Evolutionary conservation across 495 filamentous ascomycete species (phyloP).

Genomic region (Aspergillus cavernicola): DNA sequence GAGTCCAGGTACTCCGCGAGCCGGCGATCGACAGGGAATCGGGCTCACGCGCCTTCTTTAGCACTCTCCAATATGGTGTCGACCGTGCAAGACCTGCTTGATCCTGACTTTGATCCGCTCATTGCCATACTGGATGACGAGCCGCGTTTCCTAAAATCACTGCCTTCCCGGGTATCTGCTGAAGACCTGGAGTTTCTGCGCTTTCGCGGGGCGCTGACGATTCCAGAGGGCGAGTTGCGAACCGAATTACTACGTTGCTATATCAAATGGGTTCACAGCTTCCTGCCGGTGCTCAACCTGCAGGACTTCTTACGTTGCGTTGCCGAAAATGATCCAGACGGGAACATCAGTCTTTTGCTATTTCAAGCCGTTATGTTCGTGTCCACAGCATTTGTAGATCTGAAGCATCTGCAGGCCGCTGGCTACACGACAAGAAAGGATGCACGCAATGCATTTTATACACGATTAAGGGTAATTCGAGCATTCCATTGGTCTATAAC

Average conservation of each 20-base stretch:
- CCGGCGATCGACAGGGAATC: constrained; percentile 31
- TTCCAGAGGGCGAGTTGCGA: constrained; percentile 62
- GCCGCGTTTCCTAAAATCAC: constrained; percentile 50
- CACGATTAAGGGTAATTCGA: constrained; percentile 62
- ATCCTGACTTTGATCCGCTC: constrained; percentile 44
- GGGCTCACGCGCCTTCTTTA: constrained; percentile 32
- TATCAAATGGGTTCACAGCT: constrained; percentile 80
- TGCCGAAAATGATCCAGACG: constrained; percentile 54
- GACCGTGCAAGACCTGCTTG: constrained; percentile 41
- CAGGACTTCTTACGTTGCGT: constrained; percentile 64
- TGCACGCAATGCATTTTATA: constrained; percentile 73
- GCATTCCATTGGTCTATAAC: too few species aligned
- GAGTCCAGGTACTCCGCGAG: constrained; percentile 25
- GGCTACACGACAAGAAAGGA: constrained; percentile 67
- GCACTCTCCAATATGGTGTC: constrained; percentile 42
- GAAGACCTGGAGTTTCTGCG: constrained; percentile 72
- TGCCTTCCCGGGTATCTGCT: constrained; percentile 50
- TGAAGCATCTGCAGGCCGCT: constrained; percentile 59
- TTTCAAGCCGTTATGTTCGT: constrained; percentile 82
- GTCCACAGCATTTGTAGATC: constrained; percentile 70
- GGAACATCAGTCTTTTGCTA: constrained; percentile 66
- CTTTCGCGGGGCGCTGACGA: constrained; percentile 66
- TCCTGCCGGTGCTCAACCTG: constrained; percentile 76
- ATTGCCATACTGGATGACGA: constrained; percentile 41
- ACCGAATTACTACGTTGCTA: constrained; percentile 70